Conservation (phyloP, 768 basidiomycete genomes). For the Pleurotus cornucopiae region DNA sequence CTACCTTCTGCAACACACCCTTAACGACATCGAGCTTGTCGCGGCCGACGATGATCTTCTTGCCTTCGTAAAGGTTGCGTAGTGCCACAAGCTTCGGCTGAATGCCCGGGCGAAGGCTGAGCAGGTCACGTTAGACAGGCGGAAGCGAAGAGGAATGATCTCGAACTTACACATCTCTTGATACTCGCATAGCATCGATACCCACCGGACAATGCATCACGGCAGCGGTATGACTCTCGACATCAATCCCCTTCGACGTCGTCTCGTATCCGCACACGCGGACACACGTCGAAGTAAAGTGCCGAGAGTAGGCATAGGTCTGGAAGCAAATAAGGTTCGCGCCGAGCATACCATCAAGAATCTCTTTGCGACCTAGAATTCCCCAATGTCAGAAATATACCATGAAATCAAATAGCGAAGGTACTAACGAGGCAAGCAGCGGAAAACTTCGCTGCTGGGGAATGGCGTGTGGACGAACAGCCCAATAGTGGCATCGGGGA, state of each 20-base stretch:
- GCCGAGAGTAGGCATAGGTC: constrained; percentile 93
- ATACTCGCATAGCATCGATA: constrained; percentile 88
- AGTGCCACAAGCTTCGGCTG: constrained; percentile 88
- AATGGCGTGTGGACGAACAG: constrained; percentile 98
- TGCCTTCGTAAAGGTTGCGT: constrained; percentile 81
- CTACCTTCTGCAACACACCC: constrained; percentile 91
- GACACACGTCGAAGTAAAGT: constrained; percentile 92
- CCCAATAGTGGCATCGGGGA: constrained; percentile 72
- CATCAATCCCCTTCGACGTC: constrained; percentile 69
- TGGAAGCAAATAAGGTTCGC: constrained; percentile 97
- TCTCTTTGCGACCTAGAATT: constrained; percentile 72
- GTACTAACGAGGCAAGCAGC: constrained; percentile 80
- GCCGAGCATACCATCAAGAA: constrained; percentile 96
- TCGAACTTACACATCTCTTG: constrained; percentile 62
- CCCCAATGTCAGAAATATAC: not conserved
- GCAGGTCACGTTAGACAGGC: not conserved
- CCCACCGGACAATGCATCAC: constrained; percentile 94
- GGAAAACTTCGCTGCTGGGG: constrained; percentile 94
- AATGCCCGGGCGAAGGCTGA: constrained; percentile 71
- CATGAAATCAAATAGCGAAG: not conserved
- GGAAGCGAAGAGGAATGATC: not conserved
- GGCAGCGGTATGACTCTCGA: constrained; percentile 77
- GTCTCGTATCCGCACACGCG: constrained; percentile 96
- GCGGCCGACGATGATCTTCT: constrained; percentile 97
- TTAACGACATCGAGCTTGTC: constrained; percentile 99